Conservation (phyloP, 2,329 filamentous ascomycete species). For the Monilinia fructicola region DNA sequence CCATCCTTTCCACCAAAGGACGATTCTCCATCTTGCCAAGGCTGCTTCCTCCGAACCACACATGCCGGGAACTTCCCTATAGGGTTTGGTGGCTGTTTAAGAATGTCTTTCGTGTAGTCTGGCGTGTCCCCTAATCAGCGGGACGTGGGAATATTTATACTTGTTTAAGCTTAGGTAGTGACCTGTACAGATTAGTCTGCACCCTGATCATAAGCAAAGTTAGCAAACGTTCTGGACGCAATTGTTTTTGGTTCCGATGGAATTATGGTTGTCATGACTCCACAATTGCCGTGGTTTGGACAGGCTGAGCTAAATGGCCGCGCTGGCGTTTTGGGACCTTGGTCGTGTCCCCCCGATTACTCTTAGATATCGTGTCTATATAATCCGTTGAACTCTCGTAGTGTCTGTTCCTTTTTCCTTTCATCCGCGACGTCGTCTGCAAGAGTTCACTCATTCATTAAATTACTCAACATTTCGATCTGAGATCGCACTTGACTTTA, state of each 20-base stretch:
- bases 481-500: slow-evolving; percentile 35
- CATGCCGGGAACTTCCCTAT: neutral
- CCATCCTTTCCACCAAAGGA: slow-evolving; percentile 14
- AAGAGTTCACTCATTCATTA: slow-evolving; percentile 32
- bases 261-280: slow-evolving; percentile 15
- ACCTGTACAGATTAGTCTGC: neutral
- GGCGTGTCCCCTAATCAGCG: neutral
- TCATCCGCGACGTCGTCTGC: slow-evolving; percentile 29
- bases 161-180: neutral
- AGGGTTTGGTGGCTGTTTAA: neutral
- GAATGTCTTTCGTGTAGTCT: neutral
- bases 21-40: slow-evolving; percentile 17
- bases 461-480: slow-evolving; percentile 30
- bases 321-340: slow-evolving; percentile 2
- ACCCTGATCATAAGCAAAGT: slow-evolving; percentile 6
- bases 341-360: neutral
- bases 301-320: slow-evolving; percentile 12
- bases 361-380: slow-evolving; percentile 6
- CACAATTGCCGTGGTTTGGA: slow-evolving; percentile 14
- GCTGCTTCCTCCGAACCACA: neutral
- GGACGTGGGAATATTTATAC: neutral
- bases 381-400: neutral
- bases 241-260: slow-evolving; percentile 8
- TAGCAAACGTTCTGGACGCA: slow-evolving; percentile 20
- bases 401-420: slow-evolving; percentile 2